Evolutionary conservation across 2,329 filamentous ascomycete species (phyloP).

Genomic region (Fusarium pseudocircinatum): DNA sequence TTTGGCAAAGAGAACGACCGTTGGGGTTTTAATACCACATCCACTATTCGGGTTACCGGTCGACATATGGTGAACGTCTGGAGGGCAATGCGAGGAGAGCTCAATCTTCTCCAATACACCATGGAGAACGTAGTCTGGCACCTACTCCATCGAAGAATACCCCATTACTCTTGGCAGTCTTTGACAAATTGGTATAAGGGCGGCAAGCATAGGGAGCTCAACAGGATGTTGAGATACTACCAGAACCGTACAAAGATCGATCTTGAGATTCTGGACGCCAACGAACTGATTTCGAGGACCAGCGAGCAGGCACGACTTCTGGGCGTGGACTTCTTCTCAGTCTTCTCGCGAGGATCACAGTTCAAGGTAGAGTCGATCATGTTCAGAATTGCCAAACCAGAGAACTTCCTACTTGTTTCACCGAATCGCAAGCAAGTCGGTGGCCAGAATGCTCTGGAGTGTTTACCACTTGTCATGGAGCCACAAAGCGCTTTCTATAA

Average conservation of each 20-base stretch:
- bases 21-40: slow-evolving; percentile 95
- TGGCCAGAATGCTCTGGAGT: slow-evolving; percentile 92
- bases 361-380: slow-evolving; percentile 99
- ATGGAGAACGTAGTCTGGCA: slow-evolving; percentile 97
- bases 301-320: slow-evolving; percentile 94
- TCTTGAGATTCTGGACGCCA: slow-evolving; percentile 89
- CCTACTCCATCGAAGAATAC: slow-evolving; percentile 84
- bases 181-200: slow-evolving; percentile 85
- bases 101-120: slow-evolving; percentile 92
- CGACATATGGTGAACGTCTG: slow-evolving; percentile 97
- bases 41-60: slow-evolving; percentile 90
- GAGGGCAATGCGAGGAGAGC: slow-evolving; percentile 92
- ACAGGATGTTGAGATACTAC: slow-evolving; percentile 83
- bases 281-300: slow-evolving; percentile 87
- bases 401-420: slow-evolving; percentile 90
- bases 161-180: slow-evolving; percentile 83
- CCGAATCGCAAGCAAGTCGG: slow-evolving; percentile 93
- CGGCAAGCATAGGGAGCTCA: slow-evolving; percentile 72
- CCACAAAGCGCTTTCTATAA: slow-evolving; percentile 94
- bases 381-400: slow-evolving; percentile 97
- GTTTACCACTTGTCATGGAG: slow-evolving; percentile 95
- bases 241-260: slow-evolving; percentile 79
- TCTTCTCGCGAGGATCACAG: slow-evolving; percentile 93
- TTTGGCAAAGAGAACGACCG: slow-evolving; percentile 87
- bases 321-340: slow-evolving; percentile 96